phyloP scores from a whole-genome alignment of 352 stramenopile genomes.

The Phytophthora brassicae region DNA sequence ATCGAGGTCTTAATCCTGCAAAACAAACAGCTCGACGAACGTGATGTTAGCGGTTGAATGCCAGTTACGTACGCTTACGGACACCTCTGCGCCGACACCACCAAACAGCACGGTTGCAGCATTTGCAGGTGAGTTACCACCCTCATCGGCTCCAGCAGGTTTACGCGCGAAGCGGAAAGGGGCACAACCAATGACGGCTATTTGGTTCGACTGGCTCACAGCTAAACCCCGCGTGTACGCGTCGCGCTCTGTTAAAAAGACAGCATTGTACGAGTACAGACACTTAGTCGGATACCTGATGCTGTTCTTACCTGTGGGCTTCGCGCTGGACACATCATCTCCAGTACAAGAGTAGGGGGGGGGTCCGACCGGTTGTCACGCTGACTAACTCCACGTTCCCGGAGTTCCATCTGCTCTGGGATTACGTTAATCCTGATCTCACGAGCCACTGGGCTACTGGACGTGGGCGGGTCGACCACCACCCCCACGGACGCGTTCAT shows the following conservation, averaged over 20 bases:
- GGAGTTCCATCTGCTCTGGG: slow-evolving; percentile 8
- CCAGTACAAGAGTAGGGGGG: slow-evolving; percentile 8
- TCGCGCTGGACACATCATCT: slow-evolving; percentile 1
- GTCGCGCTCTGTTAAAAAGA: slow-evolving; percentile 2
- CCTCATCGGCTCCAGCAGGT: background rate
- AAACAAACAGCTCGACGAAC: slow-evolving; percentile 16
- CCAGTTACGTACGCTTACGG: background rate
- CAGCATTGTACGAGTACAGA: slow-evolving; percentile 12
- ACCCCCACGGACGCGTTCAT: slow-evolving; percentile 6
- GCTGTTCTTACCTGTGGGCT: slow-evolving; percentile 12
- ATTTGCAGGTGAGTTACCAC: too few species aligned
- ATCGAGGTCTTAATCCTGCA: slow-evolving; percentile 13
- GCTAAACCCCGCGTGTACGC: background rate
- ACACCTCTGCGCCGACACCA: too few species aligned
- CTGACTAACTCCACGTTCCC: slow-evolving; percentile 8
- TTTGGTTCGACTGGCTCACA: background rate
- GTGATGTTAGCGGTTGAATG: slow-evolving; percentile 7
- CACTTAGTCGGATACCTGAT: slow-evolving; percentile 8
- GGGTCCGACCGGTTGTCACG: slow-evolving; percentile 1
- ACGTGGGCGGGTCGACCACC: background rate
- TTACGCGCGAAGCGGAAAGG: background rate
- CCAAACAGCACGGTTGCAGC: background rate
- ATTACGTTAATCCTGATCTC: background rate
- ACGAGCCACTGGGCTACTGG: slow-evolving; percentile 1
- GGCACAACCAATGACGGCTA: background rate